These are phyloP conservation scores for Polymyxa betae DNA, from an alignment of 208 protist genomes.

Conservation along the genomic window DNA sequence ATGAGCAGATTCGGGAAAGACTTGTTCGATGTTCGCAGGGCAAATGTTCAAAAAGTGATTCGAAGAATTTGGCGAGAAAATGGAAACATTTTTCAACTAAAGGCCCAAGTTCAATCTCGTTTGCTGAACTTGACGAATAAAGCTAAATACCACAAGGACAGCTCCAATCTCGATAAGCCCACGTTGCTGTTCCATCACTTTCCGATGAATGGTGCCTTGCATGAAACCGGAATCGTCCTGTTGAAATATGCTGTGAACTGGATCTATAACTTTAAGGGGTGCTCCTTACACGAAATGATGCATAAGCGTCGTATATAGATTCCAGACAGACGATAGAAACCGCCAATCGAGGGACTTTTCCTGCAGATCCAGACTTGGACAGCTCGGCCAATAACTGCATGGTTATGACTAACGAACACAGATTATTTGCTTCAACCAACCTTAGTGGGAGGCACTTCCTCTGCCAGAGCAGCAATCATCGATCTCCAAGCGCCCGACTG, in stretches of 20 bases:
- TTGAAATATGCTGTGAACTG: not conserved
- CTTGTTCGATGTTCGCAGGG: not conserved
- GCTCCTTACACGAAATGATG: not conserved
- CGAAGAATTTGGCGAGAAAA: not conserved
- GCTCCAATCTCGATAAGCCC: not conserved
- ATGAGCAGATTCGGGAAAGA: not conserved
- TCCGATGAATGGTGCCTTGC: not conserved
- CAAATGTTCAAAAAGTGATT: not conserved
- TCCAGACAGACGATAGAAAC: not conserved
- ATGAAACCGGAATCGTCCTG: not conserved
- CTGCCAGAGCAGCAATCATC: too few relatives aligned
- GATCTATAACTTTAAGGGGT: not conserved
- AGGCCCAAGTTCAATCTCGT: not conserved
- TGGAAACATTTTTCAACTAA: not conserved
- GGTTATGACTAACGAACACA: too few relatives aligned
- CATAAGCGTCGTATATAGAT: not conserved
- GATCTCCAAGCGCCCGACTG: too few relatives aligned
- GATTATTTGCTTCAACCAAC: too few relatives aligned
- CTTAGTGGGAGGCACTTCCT: too few relatives aligned
- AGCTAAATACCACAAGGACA: not conserved
- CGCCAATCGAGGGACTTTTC: not conserved
- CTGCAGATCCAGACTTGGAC: not conserved
- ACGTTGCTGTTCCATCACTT: not conserved
- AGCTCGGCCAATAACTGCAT: not conserved
- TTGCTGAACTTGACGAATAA: not conserved